Conservation (phyloP, 768 basidiomycete species). For the Panaeolus papilionaceus region DNA sequence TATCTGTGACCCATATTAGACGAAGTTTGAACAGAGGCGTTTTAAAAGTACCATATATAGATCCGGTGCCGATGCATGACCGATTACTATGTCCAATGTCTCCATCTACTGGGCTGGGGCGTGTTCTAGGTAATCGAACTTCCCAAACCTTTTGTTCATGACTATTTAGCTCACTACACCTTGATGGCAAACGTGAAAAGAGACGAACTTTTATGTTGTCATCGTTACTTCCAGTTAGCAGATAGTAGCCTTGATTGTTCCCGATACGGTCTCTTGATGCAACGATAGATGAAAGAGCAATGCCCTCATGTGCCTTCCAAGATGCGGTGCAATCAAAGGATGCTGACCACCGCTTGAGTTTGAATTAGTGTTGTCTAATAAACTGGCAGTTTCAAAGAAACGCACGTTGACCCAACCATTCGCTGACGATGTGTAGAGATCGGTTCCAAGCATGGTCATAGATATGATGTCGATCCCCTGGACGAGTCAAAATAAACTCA, state of each 20-base stretch:
- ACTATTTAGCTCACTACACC: not conserved
- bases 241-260: conserved; percentile 38
- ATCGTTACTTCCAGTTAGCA: conserved; percentile 88
- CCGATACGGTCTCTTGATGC: conserved; percentile 40
- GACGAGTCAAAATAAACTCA: conserved; percentile 1
- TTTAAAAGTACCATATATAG: conserved; percentile 30
- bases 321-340: conserved; percentile 86
- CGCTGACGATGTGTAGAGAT: conserved; percentile 71
- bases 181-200: not conserved
- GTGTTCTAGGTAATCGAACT: conserved; percentile 39
- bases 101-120: conserved; percentile 24
- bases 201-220: conserved; percentile 76
- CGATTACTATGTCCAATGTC: conserved; percentile 24
- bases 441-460: conserved; percentile 70
- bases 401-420: conserved; percentile 74
- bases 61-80: conserved; percentile 31
- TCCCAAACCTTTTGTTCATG: conserved; percentile 57
- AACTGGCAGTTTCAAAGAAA: conserved; percentile 9
- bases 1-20: conserved; percentile 50
- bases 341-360: conserved; percentile 73
- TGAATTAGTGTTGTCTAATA: conserved; percentile 12
- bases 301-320: conserved; percentile 84
- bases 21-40: not conserved
- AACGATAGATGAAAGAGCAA: conserved; percentile 80
- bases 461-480: conserved; percentile 85